Evolutionary conservation across 148 eudicot genomes (phyloP).

Genomic region (Chenopodium berlandieri): DNA sequence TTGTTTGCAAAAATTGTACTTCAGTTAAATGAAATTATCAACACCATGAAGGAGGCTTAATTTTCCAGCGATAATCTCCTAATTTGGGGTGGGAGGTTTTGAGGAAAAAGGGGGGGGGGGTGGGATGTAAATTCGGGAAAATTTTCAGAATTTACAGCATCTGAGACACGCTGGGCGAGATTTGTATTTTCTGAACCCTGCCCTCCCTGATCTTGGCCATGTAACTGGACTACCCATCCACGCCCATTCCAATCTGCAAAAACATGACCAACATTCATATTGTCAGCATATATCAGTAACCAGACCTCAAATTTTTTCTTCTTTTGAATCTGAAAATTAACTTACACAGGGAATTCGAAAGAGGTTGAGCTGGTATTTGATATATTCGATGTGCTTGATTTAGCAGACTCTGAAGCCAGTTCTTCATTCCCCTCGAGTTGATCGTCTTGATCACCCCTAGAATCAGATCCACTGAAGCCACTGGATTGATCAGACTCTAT

Average conservation of each 20-base stretch:
- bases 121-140: neutral
- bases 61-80: conserved; percentile 4
- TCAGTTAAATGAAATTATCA: conserved; percentile 5
- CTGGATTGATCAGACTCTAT: conserved; percentile 35
- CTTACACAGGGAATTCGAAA: conserved; percentile 79
- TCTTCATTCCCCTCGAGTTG: conserved; percentile 23
- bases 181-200: conserved; percentile 34
- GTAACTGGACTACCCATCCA: conserved; percentile 64
- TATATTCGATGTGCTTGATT: conserved; percentile 36
- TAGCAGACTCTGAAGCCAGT: conserved; percentile 28
- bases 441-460: conserved; percentile 21
- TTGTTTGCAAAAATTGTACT: conserved; percentile 9
- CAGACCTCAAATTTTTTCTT: neutral
- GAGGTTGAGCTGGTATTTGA: conserved; percentile 49
- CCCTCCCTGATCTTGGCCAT: conserved; percentile 48
- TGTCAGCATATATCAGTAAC: neutral
- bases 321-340: neutral
- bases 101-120: too few species aligned
- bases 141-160: conserved; percentile 54
- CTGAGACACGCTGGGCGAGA: conserved; percentile 31
- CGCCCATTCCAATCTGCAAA: conserved; percentile 57
- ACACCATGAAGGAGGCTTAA: conserved; percentile 1
- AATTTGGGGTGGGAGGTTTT: neutral
- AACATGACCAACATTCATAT: neutral
- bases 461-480: conserved; percentile 21